Evolutionary conservation across 2,329 filamentous ascomycete genomes (phyloP).

Genomic region (Neofusicoccum laricinum): DNA sequence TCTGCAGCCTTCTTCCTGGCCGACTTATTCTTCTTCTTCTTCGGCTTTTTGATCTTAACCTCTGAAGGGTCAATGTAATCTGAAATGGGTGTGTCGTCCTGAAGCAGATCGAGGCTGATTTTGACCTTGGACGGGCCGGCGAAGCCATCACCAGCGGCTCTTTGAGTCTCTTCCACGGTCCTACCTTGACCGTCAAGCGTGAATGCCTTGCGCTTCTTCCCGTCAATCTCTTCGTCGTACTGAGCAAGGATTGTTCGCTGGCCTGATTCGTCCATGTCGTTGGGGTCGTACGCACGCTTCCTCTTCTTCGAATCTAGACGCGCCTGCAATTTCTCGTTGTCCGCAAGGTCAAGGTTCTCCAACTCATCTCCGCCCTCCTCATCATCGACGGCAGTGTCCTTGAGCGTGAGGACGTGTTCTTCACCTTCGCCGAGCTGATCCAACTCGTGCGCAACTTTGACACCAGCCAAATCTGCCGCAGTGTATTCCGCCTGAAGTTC

Average conservation of each 20-base stretch:
- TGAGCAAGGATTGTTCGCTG: constrained; percentile 73
- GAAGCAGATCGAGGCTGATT: constrained; percentile 71
- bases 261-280: constrained; percentile 64
- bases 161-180: constrained; percentile 58
- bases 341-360: constrained; percentile 70
- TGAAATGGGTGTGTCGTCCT: constrained; percentile 63
- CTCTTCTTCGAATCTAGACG: constrained; percentile 86
- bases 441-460: constrained; percentile 88
- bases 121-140: constrained; percentile 62
- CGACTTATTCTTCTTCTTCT: constrained; percentile 74
- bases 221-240: constrained; percentile 92
- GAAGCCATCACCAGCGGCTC: constrained; percentile 52
- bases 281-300: constrained; percentile 82
- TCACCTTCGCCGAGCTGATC: constrained; percentile 75
- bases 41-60: constrained; percentile 91
- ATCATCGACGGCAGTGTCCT: constrained; percentile 78
- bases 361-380: constrained; percentile 90
- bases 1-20: constrained; percentile 69
- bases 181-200: constrained; percentile 78
- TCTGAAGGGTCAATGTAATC: constrained; percentile 87
- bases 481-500: constrained; percentile 73
- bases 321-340: constrained; percentile 70
- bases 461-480: constrained; percentile 78
- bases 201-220: constrained; percentile 85
- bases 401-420: constrained; percentile 91